phyloP scores from a whole-genome alignment of 2,329 filamentous ascomycete species.

The Rhytidhysteron rufulum region DNA sequence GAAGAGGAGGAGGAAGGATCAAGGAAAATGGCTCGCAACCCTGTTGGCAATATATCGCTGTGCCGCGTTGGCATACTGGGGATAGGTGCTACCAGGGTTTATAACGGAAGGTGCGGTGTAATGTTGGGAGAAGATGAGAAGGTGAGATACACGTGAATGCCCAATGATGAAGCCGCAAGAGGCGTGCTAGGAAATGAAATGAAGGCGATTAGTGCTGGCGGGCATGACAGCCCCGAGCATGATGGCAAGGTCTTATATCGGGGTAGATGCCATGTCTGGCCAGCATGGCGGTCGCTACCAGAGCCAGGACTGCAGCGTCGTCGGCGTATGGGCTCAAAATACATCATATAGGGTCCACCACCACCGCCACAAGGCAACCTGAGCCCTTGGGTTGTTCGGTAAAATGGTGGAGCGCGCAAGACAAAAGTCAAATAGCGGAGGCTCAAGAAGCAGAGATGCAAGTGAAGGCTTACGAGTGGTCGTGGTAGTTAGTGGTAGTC shows the following conservation, averaged over 20 bases:
- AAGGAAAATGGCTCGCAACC: neutral
- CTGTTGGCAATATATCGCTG: neutral
- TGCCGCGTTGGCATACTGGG: neutral
- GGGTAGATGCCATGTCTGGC: constrained; percentile 6
- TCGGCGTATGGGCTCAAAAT: constrained; percentile 8
- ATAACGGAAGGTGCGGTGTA: too few species aligned
- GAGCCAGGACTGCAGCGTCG: constrained; percentile 10
- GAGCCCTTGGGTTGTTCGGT: constrained; percentile 11
- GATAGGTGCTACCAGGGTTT: neutral
- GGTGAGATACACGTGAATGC: constrained; percentile 1
- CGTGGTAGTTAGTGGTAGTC: neutral
- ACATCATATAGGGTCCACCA: constrained; percentile 12
- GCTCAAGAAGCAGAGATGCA: constrained; percentile 10
- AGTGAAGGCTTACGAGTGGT: constrained; percentile 1
- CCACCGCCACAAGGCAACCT: constrained; percentile 12
- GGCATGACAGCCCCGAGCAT: constrained; percentile 17
- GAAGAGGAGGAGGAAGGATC: neutral
- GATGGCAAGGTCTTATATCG: constrained; percentile 8
- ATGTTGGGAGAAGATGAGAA: neutral
- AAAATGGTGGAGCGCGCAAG: constrained; percentile 2
- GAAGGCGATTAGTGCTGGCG: constrained; percentile 11
- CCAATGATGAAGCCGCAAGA: constrained; percentile 2
- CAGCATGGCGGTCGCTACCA: constrained; percentile 7
- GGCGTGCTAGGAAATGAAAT: constrained; percentile 9
- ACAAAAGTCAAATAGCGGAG: constrained; percentile 16